Evolutionary conservation across 2,329 filamentous ascomycete genomes (phyloP).

Genomic region (Sporothrix sp.): DNA sequence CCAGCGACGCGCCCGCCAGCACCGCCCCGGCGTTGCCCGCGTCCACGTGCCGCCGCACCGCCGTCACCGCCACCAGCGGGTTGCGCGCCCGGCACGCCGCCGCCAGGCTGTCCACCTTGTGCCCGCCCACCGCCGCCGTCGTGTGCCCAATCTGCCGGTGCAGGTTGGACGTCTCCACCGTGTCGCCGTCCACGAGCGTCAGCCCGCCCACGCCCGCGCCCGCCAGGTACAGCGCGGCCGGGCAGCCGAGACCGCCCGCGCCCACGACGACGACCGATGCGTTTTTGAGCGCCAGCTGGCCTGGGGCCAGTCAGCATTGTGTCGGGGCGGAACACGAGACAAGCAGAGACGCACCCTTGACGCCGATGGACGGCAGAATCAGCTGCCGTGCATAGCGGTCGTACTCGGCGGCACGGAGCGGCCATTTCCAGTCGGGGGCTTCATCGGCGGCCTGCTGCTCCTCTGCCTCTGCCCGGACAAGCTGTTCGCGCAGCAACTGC

Average conservation of each 20-base stretch:
- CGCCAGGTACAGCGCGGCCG: slow-evolving; percentile 84
- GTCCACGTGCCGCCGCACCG: slow-evolving; percentile 55
- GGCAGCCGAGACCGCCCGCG: slow-evolving; percentile 82
- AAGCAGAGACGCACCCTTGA: no score
- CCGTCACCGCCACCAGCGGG: slow-evolving; percentile 54
- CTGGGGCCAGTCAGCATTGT: no score
- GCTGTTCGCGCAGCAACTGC: slow-evolving; percentile 33
- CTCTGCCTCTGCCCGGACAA: slow-evolving; percentile 32
- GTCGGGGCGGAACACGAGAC: no score
- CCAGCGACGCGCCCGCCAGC: no score
- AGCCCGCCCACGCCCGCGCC: slow-evolving; percentile 78
- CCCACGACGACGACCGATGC: slow-evolving; percentile 73
- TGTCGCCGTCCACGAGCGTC: slow-evolving; percentile 79
- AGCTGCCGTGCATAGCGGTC: slow-evolving; percentile 82
- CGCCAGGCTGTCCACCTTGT: slow-evolving; percentile 72
- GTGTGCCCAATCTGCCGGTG: slow-evolving; percentile 84
- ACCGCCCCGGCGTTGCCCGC: slow-evolving; percentile 58
- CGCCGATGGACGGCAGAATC: slow-evolving; percentile 72
- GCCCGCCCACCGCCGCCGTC: slow-evolving; percentile 58
- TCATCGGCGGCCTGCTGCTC: neutral
- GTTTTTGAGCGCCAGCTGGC: slow-evolving; percentile 63
- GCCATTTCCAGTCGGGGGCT: slow-evolving; percentile 46
- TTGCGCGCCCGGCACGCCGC: slow-evolving; percentile 56
- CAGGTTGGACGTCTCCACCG: slow-evolving; percentile 80
- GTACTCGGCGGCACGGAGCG: slow-evolving; percentile 64